phyloP scores from a whole-genome alignment of 257 asterid species.

The Solanum ossicruentum region DNA sequence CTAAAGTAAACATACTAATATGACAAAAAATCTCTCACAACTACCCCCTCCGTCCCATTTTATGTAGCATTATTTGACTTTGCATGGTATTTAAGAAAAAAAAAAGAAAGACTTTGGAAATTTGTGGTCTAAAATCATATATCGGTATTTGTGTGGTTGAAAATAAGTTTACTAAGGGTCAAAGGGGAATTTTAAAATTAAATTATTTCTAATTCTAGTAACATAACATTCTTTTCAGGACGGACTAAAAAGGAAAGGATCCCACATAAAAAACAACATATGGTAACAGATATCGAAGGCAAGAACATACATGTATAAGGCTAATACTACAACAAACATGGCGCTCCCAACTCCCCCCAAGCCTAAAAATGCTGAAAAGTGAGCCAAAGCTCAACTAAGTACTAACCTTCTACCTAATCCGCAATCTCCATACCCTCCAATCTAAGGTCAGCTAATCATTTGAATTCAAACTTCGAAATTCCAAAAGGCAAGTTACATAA shows the following conservation, averaged over 20 bases:
- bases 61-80: too few species aligned
- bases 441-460: neutral
- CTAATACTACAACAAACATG: neutral
- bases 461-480: neutral
- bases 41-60: too few species aligned
- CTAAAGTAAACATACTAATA: neutral
- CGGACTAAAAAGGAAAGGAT: too few species aligned
- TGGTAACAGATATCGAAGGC: neutral
- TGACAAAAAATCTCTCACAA: neutral
- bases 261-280: neutral
- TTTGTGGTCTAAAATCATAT: too few species aligned
- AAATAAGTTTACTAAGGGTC: too few species aligned
- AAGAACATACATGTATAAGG: neutral
- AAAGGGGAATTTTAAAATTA: too few species aligned
- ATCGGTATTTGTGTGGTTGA: too few species aligned
- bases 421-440: neutral
- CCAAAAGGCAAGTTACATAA: neutral
- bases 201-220: too few species aligned
- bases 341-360: neutral
- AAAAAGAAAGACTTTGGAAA: too few species aligned
- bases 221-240: too few species aligned
- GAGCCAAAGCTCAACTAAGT: neutral
- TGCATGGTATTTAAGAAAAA: too few species aligned
- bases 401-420: neutral
- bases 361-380: neutral